Evolutionary conservation across 2,329 filamentous ascomycete genomes (phyloP).

Genomic region (Cordyceps farinosa): DNA sequence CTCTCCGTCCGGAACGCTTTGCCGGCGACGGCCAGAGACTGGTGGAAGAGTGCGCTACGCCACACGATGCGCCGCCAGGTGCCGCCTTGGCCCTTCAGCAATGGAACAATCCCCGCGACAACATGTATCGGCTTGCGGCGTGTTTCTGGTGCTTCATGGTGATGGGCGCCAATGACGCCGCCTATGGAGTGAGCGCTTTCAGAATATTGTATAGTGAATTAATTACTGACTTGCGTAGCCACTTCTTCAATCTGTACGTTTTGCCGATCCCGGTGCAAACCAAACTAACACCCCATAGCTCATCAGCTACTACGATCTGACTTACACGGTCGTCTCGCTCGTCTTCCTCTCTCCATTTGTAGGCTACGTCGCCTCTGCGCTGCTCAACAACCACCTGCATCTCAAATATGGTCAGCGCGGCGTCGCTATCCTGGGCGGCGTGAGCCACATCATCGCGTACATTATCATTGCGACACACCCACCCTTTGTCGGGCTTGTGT

Average conservation of each 20-base stretch:
- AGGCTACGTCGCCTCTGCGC: conserved; percentile 42
- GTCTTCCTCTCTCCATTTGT: conserved; percentile 41
- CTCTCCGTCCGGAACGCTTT: neutral
- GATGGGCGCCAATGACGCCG: conserved; percentile 56
- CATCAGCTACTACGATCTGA: conserved; percentile 37
- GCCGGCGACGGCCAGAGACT: conserved; percentile 5
- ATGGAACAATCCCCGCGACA: conserved; percentile 49
- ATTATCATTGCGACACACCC: conserved; percentile 61
- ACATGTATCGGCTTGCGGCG: conserved; percentile 46
- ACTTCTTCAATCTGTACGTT: conserved; percentile 49
- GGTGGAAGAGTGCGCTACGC: conserved; percentile 11
- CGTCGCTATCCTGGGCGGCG: conserved; percentile 38
- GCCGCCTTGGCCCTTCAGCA: conserved; percentile 28
- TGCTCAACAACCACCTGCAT: conserved; percentile 38
- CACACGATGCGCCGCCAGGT: neutral
- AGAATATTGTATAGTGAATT: neutral
- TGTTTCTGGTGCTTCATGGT: conserved; percentile 57
- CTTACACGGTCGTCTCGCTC: conserved; percentile 40
- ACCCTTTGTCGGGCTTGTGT: conserved; percentile 62
- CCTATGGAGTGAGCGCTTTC: conserved; percentile 49
- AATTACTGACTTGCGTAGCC: conserved; percentile 32
- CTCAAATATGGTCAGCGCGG: conserved; percentile 38
- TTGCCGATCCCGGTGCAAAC: neutral
- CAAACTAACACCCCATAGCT: conserved; percentile 20
- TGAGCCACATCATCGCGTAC: conserved; percentile 59